Evolutionary conservation across 73 alveolate species (phyloP).

Genomic region (Paramecium sonneborni): DNA sequence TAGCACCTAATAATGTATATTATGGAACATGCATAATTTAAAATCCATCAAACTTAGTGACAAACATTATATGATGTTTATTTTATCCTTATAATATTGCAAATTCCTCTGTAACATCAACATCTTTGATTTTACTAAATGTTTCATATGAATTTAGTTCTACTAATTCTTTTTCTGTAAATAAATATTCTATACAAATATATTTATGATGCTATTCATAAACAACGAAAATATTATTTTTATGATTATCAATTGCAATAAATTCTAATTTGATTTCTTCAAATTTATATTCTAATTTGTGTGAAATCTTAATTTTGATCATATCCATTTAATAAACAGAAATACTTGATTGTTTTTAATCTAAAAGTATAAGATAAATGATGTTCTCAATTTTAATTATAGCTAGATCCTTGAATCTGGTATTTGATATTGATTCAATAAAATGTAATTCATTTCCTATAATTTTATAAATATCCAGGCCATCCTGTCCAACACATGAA

Average conservation of each 20-base stretch:
- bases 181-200: neutral
- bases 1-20: neutral
- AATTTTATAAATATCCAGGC: slow-evolving; percentile 32
- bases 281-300: neutral
- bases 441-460: neutral
- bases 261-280: neutral
- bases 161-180: neutral
- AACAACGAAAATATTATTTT: neutral
- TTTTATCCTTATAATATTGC: slow-evolving; percentile 29
- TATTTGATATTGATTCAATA: neutral
- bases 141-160: neutral
- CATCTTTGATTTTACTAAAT: slow-evolving; percentile 36
- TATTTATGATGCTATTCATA: neutral
- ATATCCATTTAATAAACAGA: neutral
- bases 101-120: slow-evolving; percentile 7
- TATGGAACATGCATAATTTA: neutral
- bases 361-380: neutral
- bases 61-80: neutral
- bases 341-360: neutral
- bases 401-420: neutral
- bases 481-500: slow-evolving; percentile 28
- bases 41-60: neutral
- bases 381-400: neutral
- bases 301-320: neutral
- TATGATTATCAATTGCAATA: neutral